Base-by-base conservation (phyloP, 164 flowering plant genomes). In the Cinnamomum chago region DNA sequence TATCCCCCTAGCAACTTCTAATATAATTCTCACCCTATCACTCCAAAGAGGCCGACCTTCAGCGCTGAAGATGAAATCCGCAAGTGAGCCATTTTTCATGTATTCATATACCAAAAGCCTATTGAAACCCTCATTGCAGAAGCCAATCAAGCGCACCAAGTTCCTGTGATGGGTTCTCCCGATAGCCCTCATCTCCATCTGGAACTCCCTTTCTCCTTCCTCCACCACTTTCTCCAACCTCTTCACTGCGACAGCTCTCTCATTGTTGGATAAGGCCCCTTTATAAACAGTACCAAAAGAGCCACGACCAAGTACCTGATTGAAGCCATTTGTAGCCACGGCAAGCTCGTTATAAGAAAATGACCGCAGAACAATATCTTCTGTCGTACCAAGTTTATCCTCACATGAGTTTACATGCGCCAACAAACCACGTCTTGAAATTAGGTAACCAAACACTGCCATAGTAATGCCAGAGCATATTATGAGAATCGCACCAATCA, bases 101-200 rank as follows among this genome's bases (percentile, higher is more conserved):
- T 35, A 75, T 24, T 81, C 83, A 18, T 81, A 81, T 3, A 76
- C 81, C 52, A 81, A 55, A 62, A 78, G 79, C 74, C 76, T 75
- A 20, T 73, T 17, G 3, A 67, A 14, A 13, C 73, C 77, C 9
- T 76, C 77, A 9, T 51, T 24, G 58, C 81, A 78, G 65, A 47
- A 76, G 3, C 81, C 84, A 0, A 79, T 66, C 20, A 81, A 40
- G 40, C 65, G 62, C 3, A 73, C 81, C 55, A 81, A 35, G 71
- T 81, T 81, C 64, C 50, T 76, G 71, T 81, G 83, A 71, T 81
- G 77, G 14, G 83, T 81, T 68, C 68, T 70, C 20, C 77, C 81
- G 0, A 78, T 79, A 1, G 69, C 71, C 33, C 24, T 79, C 79
- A 76, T 67, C 72, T 78, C 81, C 0, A 79, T 51, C 12, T 17